Percentiles rank a stretch among this genome's conserved stretches.
phyloP scores from a whole-genome alignment of 2,329 filamentous ascomycete genomes.

The Fusarium drepaniforme region DNA sequence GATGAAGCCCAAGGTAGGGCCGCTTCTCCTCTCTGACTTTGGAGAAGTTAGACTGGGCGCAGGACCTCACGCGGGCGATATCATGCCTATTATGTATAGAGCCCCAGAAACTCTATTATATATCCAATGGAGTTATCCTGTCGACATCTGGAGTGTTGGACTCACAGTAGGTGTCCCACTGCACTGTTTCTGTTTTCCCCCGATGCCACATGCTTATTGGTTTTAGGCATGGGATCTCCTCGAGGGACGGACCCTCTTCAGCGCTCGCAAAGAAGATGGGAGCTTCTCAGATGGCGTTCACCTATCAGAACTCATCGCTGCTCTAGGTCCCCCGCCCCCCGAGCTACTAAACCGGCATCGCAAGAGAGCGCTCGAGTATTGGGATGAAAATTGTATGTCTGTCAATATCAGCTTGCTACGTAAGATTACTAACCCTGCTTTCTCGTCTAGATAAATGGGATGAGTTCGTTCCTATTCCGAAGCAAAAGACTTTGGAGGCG shows the following conservation, averaged over 20 bases:
- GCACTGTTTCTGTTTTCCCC: too few species aligned
- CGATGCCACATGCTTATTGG: too few species aligned
- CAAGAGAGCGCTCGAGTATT: background rate
- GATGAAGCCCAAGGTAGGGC: background rate
- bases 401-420: fast-evolving
- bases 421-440: background rate
- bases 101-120: background rate
- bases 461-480: background rate
- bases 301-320: background rate
- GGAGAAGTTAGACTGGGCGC: background rate
- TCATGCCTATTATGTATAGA: background rate
- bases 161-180: background rate
- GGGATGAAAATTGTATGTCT: background rate
- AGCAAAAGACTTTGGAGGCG: background rate
- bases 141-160: background rate
- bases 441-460: background rate
- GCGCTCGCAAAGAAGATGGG: background rate
- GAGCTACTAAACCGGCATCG: background rate
- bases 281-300: background rate
- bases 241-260: background rate
- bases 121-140: background rate
- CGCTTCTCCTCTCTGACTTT: background rate
- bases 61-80: background rate
- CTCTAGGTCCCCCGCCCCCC: background rate
- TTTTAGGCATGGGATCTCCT: background rate